A percentile compares a stretch with the other conserved stretches of the same genome.
Evolutionary conservation across 371 early-diverging fungal species (phyloP).

Genomic region (Syncephalis plumigaleata): DNA sequence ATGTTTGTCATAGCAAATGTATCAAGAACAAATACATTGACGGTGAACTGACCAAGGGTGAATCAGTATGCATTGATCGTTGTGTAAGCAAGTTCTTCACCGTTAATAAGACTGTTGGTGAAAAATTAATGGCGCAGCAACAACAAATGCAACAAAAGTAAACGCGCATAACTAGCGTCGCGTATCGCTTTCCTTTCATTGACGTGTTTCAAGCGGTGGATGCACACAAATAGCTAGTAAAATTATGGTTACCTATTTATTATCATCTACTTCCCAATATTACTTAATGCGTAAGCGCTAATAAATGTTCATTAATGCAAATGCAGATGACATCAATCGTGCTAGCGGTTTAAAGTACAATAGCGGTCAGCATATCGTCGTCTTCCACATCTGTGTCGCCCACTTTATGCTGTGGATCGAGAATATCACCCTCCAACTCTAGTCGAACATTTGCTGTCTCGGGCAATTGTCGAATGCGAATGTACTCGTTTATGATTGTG

Average conservation of each 20-base stretch:
- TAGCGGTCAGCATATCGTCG: slow-evolving; percentile 7
- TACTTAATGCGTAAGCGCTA: no score
- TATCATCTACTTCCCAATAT: no score
- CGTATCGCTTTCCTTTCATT: not conserved
- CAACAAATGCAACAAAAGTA: slow-evolving; percentile 6
- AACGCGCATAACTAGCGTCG: not conserved
- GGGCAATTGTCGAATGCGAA: not conserved
- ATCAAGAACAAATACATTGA: slow-evolving; percentile 68
- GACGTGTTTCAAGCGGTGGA: not conserved
- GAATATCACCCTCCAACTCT: slow-evolving; percentile 4
- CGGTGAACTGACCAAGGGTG: slow-evolving; percentile 86
- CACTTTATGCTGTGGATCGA: not conserved
- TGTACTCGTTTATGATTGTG: slow-evolving; percentile 3
- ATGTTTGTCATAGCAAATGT: slow-evolving; percentile 80
- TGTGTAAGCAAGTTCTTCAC: slow-evolving; percentile 76
- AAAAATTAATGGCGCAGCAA: slow-evolving; percentile 30
- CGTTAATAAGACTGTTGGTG: slow-evolving; percentile 52
- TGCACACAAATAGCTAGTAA: not conserved
- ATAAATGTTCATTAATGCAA: no score
- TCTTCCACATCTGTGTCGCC: slow-evolving; percentile 8
- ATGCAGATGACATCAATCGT: no score
- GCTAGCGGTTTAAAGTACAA: not conserved
- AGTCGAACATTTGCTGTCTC: not conserved
- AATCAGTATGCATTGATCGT: slow-evolving; percentile 87
- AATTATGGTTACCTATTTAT: no score